These are phyloP conservation scores for Dimocarpus longan DNA, from an alignment of 345 rosid species.

Conservation along the genomic window DNA sequence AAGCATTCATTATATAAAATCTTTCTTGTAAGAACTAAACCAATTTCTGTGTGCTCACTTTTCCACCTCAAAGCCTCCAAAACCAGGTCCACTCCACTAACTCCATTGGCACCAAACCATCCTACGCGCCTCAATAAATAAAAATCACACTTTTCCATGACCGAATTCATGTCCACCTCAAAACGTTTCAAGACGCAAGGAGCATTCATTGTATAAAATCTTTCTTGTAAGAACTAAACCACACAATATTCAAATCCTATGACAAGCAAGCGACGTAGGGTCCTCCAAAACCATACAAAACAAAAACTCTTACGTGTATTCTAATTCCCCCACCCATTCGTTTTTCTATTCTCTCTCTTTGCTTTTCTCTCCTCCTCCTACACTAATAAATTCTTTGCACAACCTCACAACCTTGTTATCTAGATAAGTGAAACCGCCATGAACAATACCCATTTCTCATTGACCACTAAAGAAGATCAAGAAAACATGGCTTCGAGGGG, in stretches of 20 bases:
- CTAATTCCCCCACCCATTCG: conserved; percentile 29
- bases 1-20: too few relatives aligned
- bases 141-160: neutral
- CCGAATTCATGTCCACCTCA: neutral
- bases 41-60: conserved; percentile 17
- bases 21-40: neutral
- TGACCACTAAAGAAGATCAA: conserved; percentile 8
- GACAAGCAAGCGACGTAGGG: conserved; percentile 39
- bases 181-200: neutral
- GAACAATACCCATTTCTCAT: conserved; percentile 20
- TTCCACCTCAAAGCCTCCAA: neutral
- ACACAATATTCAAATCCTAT: conserved; percentile 20
- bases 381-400: neutral
- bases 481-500: conserved; percentile 7
- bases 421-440: neutral
- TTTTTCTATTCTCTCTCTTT: neutral
- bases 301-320: conserved; percentile 30
- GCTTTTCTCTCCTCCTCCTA: neutral
- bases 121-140: neutral
- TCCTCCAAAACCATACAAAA: conserved; percentile 43
- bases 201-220: neutral
- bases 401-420: neutral
- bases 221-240: conserved; percentile 5
- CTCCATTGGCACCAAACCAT: neutral
- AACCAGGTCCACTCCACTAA: neutral